Evolutionary conservation across 1,139 yeast species (phyloP), one percentile per base, ranked within the genome.

Genomic region (Suhomyces terraborum): DNA sequence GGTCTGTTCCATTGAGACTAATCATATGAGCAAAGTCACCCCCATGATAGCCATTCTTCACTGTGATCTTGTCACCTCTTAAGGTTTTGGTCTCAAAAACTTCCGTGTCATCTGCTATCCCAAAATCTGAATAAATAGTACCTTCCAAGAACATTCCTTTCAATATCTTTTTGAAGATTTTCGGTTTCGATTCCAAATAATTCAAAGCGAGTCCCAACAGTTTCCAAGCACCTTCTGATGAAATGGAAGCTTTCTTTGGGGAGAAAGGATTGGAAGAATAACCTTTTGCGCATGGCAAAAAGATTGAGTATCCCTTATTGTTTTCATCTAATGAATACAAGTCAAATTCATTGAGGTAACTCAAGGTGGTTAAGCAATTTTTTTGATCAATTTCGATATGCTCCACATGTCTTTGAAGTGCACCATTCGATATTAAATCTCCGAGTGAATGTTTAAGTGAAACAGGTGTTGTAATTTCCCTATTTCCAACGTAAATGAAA

Each of bases 271-370:
- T 9, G 4, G 27, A 16, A 3, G 30, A 19, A 16, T 36, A 36
- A 8, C 22, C 40, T n/a, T 35, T 34, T 10, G 87, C 82, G 46
- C 93, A 83, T 0, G 98, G 98, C 29, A 91, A 64, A 40, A 93
- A 79, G 0, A 84, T 66, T 0, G 97, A 80, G 65, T 87, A 88
- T 0, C 96, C 95, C 16, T 63, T 51, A 14, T 64, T 61, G 41
- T 80, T 77, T 8, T 79, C 75, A 16, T 76, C 71, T 36, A 80
- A 75, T 9, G 61, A 57, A 18, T 62, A 56, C 29, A 73, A 51
- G 6, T 55, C 64, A 48, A 61, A 62, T 5, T 54, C 47, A 33
- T 56, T 58, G 37, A 73, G 55, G 42, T 66, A 66, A 25, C 61
- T 62, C 30, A 73, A 51, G 0, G 77, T 68, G 25, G 51, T 55